phyloP scores from a whole-genome alignment of 345 rosid genomes.

The Salix dunnii region DNA sequence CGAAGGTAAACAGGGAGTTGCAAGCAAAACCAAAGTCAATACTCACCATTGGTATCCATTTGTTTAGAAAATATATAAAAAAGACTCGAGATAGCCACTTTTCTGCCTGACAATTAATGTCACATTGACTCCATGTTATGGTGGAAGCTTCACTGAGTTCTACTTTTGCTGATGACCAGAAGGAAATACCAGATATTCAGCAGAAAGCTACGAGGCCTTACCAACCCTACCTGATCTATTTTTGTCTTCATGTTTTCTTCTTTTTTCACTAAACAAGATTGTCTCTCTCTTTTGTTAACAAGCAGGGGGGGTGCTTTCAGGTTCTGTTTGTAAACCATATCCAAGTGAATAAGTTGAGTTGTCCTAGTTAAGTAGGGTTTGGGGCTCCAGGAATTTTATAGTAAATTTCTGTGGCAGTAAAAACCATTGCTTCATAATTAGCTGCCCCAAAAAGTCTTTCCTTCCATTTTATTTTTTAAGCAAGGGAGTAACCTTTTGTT shows the following conservation, averaged over 20 bases:
- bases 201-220: not conserved
- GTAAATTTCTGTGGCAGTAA: not conserved
- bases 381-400: constrained; percentile 43
- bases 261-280: not conserved
- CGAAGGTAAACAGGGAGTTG: not conserved
- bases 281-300: not conserved
- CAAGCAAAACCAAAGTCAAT: not conserved
- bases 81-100: not conserved
- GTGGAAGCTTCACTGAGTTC: not conserved
- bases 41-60: not conserved
- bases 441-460: not conserved
- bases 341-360: constrained; percentile 9
- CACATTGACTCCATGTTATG: not conserved
- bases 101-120: not conserved
- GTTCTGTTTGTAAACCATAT: not conserved
- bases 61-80: not conserved
- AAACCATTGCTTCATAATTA: not conserved
- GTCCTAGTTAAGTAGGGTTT: constrained; percentile 26
- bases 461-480: no score
- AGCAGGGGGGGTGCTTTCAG: not conserved
- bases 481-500: not conserved
- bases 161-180: not conserved
- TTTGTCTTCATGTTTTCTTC: constrained; percentile 14
- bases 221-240: constrained; percentile 1
- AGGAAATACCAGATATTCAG: not conserved